Evolutionary conservation across 768 basidiomycete genomes (phyloP), one percentile per base, ranked within the genome.

Genomic region (Filobasidium floriforme): DNA sequence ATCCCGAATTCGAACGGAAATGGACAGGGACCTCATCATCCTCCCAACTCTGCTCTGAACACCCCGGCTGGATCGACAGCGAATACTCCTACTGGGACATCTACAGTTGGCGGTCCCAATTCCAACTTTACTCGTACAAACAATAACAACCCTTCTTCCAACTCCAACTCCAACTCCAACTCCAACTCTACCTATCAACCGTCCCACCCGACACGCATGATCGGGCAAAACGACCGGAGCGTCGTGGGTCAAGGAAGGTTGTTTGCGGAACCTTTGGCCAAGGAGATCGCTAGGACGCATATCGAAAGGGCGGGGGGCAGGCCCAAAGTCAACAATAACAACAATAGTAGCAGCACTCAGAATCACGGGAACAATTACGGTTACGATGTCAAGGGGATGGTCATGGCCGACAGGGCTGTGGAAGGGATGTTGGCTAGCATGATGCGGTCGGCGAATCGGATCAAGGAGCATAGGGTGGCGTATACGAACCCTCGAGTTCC

Each of bases 401-500:
- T 28, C 54, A 24, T 57, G 22, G 54, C 54, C 22, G 54, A 57
- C 29, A 6, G 24, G 15, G 54, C 22, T 15, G 19, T 28, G 7
- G 19, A 57, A 15, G 54, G 24, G 26, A 24, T 32, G 22, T 24
- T 57, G n/a, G 29, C 22, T 15, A 24, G 24, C 5, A 24, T 57
- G 24, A 24, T 57, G 14, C 19, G 54, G 4, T 19, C 26, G 22
- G 54, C 26, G 29, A 24, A 15, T 28, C 19, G 26, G 54, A 28
- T 57, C 29, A 63, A 55, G 37, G 62, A 63, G 12, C 62, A 63
- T 55, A 6, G 62, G 22, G 28, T 63, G 4, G 24, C 5, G 15
- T 44, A 29, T 40, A 52, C 62, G 9, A 52, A 63, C 40, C 62
- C 62, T 24, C 46, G 49, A 28, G 3, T 49, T 18, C 62, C 62